A percentile compares a stretch with the other conserved stretches of the same genome.
phyloP scores from a whole-genome alignment of 1,284 basidiomycete genomes.

The Laetiporus sulphureus region DNA sequence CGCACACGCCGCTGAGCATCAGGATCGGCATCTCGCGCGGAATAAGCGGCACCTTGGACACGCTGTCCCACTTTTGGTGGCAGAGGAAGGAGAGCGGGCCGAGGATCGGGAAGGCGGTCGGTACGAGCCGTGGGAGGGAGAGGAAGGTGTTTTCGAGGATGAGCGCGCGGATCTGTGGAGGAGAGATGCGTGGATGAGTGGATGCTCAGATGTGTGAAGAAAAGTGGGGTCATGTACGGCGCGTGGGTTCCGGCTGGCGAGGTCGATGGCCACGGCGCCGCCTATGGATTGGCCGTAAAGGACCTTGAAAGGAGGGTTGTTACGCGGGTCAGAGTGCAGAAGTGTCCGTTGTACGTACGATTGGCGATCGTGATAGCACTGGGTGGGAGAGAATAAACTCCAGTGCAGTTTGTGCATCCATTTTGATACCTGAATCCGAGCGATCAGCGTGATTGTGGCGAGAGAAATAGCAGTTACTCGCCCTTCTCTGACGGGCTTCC shows the following conservation, averaged over 20 bases:
- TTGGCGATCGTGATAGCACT: constrained; percentile 56
- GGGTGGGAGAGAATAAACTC: constrained; percentile 74
- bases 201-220: not conserved
- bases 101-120: constrained; percentile 75
- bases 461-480: constrained; percentile 16
- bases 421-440: constrained; percentile 50
- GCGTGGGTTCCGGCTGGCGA: constrained; percentile 74
- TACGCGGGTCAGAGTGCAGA: not conserved
- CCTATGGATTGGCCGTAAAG: constrained; percentile 95
- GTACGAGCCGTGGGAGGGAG: constrained; percentile 75
- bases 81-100: constrained; percentile 78
- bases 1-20: constrained; percentile 75
- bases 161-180: constrained; percentile 60
- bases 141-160: constrained; percentile 93
- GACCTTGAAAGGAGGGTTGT: constrained; percentile 36
- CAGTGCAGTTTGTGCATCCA: constrained; percentile 78
- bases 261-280: constrained; percentile 90
- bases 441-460: constrained; percentile 6
- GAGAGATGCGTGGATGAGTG: not conserved
- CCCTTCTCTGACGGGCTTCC: constrained; percentile 83
- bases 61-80: constrained; percentile 89
- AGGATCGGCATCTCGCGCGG: constrained; percentile 74
- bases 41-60: constrained; percentile 62
- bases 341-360: constrained; percentile 37
- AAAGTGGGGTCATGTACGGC: constrained; percentile 37